Evolutionary conservation across 257 asterid species (phyloP).

Genomic region (Cruciata laevipes): DNA sequence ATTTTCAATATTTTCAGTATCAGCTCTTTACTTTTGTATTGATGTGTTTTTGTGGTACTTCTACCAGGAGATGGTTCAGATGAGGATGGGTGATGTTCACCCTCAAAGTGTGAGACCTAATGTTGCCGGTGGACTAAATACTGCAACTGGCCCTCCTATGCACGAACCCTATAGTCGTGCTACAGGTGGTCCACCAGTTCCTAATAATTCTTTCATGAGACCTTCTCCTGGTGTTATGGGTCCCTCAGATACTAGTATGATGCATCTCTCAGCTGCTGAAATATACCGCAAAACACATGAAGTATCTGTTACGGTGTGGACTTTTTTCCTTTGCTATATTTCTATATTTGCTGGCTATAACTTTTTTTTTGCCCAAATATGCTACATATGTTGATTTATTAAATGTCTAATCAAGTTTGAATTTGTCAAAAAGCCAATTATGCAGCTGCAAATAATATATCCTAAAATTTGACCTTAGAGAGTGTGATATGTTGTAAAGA

Average conservation of each 20-base stretch:
- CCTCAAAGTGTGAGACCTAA: slow-evolving; percentile 43
- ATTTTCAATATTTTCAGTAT: neutral
- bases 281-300: slow-evolving; percentile 80
- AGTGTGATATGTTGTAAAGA: too few species aligned
- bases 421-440: too few species aligned
- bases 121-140: slow-evolving; percentile 50
- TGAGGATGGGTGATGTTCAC: slow-evolving; percentile 55
- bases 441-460: too few species aligned
- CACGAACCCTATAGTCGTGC: slow-evolving; percentile 54
- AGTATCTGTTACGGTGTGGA: slow-evolving; percentile 89
- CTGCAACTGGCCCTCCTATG: slow-evolving; percentile 48
- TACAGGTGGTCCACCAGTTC: slow-evolving; percentile 51
- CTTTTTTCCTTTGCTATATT: neutral
- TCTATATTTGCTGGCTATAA: neutral
- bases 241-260: slow-evolving; percentile 64
- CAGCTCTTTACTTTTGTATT: neutral
- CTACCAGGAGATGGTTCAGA: slow-evolving; percentile 41
- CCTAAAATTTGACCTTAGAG: too few species aligned
- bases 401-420: too few species aligned
- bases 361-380: neutral
- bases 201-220: slow-evolving; percentile 47
- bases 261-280: slow-evolving; percentile 57
- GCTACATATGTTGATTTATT: neutral
- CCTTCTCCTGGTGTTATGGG: slow-evolving; percentile 61
- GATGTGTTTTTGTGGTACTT: slow-evolving; percentile 14